A percentile compares a stretch with the other conserved stretches of the same genome.
Evolutionary conservation across 805 yeast genomes (phyloP).

Genomic region (Zygosaccharomyces lentus): DNA sequence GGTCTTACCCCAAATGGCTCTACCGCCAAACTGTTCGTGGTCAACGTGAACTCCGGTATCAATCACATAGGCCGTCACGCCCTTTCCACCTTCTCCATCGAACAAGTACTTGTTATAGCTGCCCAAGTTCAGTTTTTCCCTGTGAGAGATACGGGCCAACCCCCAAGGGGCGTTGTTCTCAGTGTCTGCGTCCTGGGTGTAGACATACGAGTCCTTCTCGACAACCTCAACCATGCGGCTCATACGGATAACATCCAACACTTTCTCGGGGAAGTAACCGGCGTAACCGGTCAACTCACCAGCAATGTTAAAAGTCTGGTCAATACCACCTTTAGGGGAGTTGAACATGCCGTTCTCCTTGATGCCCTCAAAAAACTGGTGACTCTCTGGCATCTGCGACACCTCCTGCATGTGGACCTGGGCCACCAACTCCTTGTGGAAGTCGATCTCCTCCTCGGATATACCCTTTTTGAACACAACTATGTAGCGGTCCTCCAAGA

Average conservation of each 20-base stretch:
- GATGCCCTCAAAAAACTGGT: conserved; percentile 32
- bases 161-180: conserved; percentile 95
- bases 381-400: conserved; percentile 26
- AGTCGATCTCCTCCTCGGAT: conserved; percentile 46
- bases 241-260: conserved; percentile 67
- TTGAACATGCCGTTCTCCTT: conserved; percentile 25
- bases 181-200: conserved; percentile 55
- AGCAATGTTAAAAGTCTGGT: conserved; percentile 58
- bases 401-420: conserved; percentile 47
- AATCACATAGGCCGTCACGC: conserved; percentile 80
- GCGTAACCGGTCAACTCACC: conserved; percentile 69
- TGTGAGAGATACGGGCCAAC: conserved; percentile 82
- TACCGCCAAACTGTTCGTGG: conserved; percentile 75
- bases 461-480: conserved; percentile 73
- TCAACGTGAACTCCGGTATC: conserved; percentile 81
- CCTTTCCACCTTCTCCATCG: conserved; percentile 71
- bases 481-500: conserved; percentile 61
- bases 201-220: conserved; percentile 71
- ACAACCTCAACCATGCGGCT: conserved; percentile 63
- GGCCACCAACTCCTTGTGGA: conserved; percentile 67
- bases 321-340: conserved; percentile 47
- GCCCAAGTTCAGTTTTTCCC: conserved; percentile 62
- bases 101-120: conserved; percentile 69
- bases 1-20: conserved; percentile 85
- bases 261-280: conserved; percentile 74